Conservation (phyloP, 2,329 filamentous ascomycete species). For the Tetracladium maxilliforme region DNA sequence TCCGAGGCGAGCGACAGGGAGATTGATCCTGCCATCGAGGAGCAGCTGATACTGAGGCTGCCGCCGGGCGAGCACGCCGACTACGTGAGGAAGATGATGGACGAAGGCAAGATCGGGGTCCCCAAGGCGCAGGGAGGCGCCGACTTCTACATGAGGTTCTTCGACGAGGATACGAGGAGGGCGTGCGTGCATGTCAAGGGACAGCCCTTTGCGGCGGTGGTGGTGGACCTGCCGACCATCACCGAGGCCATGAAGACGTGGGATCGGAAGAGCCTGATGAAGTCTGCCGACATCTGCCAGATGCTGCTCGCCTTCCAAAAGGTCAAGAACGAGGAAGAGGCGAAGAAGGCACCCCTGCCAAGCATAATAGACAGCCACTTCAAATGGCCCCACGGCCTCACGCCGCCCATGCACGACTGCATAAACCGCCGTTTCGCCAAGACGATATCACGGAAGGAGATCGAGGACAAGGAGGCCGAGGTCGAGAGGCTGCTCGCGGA, state of each 20-base stretch:
- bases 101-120: conserved; percentile 62
- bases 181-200: conserved; percentile 45
- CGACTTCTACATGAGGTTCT: conserved; percentile 68
- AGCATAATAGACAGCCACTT: conserved; percentile 13
- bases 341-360: conserved; percentile 14
- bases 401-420: conserved; percentile 43
- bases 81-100: conserved; percentile 61
- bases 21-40: conserved; percentile 73
- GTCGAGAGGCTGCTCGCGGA: conserved; percentile 34
- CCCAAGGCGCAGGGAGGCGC: conserved; percentile 50
- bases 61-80: conserved; percentile 73
- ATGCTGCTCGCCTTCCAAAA: conserved; percentile 53
- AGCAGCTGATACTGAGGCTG: conserved; percentile 84
- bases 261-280: conserved; percentile 59
- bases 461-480: conserved; percentile 39
- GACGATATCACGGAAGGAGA: conserved; percentile 36
- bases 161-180: conserved; percentile 48
- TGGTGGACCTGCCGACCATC: conserved; percentile 58
- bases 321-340: conserved; percentile 37
- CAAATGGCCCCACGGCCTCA: conserved; percentile 36
- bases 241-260: conserved; percentile 64
- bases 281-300: conserved; percentile 60
- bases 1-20: conserved; percentile 90
- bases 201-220: conserved; percentile 44
- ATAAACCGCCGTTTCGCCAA: conserved; percentile 42